Evolutionary conservation across 75 land plant species (phyloP).

Genomic region (Selaginella moellendorffii): DNA sequence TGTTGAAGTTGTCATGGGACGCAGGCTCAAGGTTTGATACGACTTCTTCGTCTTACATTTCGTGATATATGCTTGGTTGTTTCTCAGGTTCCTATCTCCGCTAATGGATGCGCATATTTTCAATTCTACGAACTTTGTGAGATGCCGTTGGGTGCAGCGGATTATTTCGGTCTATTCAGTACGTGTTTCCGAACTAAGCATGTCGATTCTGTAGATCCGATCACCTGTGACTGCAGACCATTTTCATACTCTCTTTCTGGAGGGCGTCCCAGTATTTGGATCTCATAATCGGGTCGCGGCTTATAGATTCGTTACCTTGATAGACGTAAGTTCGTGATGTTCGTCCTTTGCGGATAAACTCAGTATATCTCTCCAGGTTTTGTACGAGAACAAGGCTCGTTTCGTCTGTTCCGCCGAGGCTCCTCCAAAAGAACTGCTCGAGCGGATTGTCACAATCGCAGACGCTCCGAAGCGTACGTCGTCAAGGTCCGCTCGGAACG

Average conservation of each 20-base stretch:
- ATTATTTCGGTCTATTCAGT: slow-evolving; percentile 90
- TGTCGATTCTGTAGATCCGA: too few relatives aligned
- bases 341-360: neutral
- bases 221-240: too few relatives aligned
- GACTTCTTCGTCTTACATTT: too few relatives aligned
- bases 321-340: slow-evolving; percentile 49
- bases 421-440: slow-evolving; percentile 48
- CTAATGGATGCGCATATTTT: slow-evolving; percentile 86
- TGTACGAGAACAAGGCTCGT: slow-evolving; percentile 86
- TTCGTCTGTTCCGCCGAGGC: slow-evolving; percentile 78
- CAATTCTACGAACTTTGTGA: slow-evolving; percentile 85
- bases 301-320: slow-evolving; percentile 83
- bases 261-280: slow-evolving; percentile 76
- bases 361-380: slow-evolving; percentile 55
- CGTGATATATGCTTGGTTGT: too few relatives aligned
- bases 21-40: slow-evolving; percentile 48
- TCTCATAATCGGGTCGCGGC: slow-evolving; percentile 72
- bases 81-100: slow-evolving; percentile 70
- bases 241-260: slow-evolving; percentile 81
- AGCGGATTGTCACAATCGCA: slow-evolving; percentile 47
- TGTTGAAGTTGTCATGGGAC: slow-evolving; percentile 87
- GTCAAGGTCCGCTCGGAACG: slow-evolving; percentile 49
- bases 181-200: slow-evolving; percentile 27
- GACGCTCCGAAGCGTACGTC: slow-evolving; percentile 62
- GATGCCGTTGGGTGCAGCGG: slow-evolving; percentile 90